These are phyloP conservation scores for Hamigera avellanea DNA, from an alignment of 495 filamentous ascomycete genomes.

Conservation along the genomic window DNA sequence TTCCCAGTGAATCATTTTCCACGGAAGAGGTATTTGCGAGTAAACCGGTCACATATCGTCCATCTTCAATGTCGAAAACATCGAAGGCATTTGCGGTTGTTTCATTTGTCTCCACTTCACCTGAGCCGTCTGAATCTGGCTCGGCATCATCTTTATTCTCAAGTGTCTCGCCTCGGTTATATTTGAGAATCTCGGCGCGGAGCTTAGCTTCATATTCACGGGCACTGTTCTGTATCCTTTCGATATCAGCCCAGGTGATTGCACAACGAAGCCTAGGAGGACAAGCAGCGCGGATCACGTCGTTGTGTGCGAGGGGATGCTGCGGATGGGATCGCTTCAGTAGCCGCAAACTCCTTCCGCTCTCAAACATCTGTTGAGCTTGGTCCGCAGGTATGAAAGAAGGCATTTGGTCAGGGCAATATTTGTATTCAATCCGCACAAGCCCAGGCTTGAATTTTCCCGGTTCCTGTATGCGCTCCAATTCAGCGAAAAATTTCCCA, in stretches of 20 bases:
- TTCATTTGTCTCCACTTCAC: constrained; percentile 3
- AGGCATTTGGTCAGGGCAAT: constrained; percentile 50
- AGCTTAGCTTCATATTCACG: constrained; percentile 47
- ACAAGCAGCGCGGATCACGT: constrained; percentile 28
- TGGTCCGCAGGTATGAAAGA: constrained; percentile 55
- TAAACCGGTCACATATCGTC: constrained; percentile 11
- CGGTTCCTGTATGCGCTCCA: constrained; percentile 37
- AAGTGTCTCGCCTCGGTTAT: constrained; percentile 13
- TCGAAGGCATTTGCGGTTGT: constrained; percentile 17
- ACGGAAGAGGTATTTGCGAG: constrained; percentile 14
- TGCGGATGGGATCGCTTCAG: constrained; percentile 62
- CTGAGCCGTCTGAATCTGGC: not conserved
- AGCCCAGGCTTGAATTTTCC: constrained; percentile 42
- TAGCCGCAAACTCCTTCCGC: constrained; percentile 63
- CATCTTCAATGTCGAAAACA: constrained; percentile 28
- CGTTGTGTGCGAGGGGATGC: constrained; percentile 54
- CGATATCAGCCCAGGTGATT: constrained; percentile 66
- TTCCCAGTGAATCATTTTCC: constrained; percentile 18
- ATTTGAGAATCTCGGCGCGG: constrained; percentile 28
- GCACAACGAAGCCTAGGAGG: constrained; percentile 57
- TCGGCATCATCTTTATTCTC: not conserved
- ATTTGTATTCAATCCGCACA: constrained; percentile 45
- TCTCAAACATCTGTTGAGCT: constrained; percentile 60
- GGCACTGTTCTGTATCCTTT: constrained; percentile 47
- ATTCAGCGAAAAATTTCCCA: constrained; percentile 45